A percentile compares a stretch with the other conserved stretches of the same genome.
phyloP scores from a whole-genome alignment of 2,329 filamentous ascomycete genomes.

The Chrysoporthe cubensis region DNA sequence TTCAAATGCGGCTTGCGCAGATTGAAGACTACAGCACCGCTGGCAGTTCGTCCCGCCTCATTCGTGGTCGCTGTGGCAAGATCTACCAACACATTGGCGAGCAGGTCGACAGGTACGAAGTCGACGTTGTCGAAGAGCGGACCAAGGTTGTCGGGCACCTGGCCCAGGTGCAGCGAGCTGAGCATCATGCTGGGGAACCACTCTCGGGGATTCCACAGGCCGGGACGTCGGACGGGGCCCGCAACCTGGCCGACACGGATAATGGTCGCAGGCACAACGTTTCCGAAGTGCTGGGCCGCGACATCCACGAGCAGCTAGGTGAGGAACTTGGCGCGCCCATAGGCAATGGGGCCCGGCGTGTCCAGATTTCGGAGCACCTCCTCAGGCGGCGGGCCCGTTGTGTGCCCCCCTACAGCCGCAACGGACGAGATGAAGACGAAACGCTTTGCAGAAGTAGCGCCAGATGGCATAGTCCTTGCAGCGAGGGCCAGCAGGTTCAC shows the following conservation, averaged over 20 bases:
- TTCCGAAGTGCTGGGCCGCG: too few species aligned
- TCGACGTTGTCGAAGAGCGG: slow-evolving; percentile 39
- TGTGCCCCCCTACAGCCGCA: slow-evolving; percentile 26
- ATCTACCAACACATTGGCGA: slow-evolving; percentile 42
- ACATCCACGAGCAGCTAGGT: too few species aligned
- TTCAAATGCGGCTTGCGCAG: slow-evolving; percentile 34
- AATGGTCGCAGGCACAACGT: too few species aligned
- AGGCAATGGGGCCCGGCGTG: too few species aligned
- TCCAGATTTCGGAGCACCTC: too few species aligned
- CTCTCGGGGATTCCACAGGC: slow-evolving; percentile 46
- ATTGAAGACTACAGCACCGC: slow-evolving; percentile 32
- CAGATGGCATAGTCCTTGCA: too few species aligned
- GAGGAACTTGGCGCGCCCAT: too few species aligned
- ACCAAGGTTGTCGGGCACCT: slow-evolving; percentile 43
- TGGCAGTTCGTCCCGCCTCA: neutral
- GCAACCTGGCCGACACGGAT: too few species aligned
- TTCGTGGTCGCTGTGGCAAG: slow-evolving; percentile 27
- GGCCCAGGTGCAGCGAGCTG: slow-evolving; percentile 42
- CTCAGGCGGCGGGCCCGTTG: slow-evolving; percentile 7
- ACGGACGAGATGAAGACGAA: slow-evolving; percentile 35
- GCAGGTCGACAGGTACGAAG: slow-evolving; percentile 49
- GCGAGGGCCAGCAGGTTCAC: slow-evolving; percentile 31
- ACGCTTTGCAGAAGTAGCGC: too few species aligned
- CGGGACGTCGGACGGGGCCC: slow-evolving; percentile 17
- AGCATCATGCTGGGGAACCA: slow-evolving; percentile 47